Evolutionary conservation across 2,329 filamentous ascomycete genomes (phyloP).

Genomic region (Ustulina deusta): DNA sequence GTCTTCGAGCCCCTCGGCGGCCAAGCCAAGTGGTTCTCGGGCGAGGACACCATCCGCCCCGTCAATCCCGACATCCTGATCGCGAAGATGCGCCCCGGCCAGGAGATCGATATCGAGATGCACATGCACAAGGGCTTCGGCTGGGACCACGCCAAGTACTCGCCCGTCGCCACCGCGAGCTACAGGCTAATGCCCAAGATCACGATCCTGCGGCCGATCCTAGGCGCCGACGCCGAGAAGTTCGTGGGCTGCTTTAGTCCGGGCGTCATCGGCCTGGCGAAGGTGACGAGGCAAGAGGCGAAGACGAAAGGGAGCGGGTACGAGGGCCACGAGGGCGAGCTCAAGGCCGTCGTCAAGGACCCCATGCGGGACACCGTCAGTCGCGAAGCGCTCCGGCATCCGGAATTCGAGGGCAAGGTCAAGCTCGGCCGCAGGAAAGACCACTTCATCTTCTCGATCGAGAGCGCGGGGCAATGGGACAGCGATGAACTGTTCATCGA

Average conservation of each 20-base stretch:
- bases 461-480: slow-evolving; percentile 95
- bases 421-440: slow-evolving; percentile 90
- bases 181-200: slow-evolving; percentile 94
- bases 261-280: slow-evolving; percentile 86
- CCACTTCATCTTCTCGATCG: slow-evolving; percentile 97
- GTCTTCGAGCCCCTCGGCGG: slow-evolving; percentile 80
- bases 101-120: slow-evolving; percentile 86
- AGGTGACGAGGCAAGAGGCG: slow-evolving; percentile 76
- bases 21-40: slow-evolving; percentile 76
- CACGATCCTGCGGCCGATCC: slow-evolving; percentile 82
- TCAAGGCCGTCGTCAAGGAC: slow-evolving; percentile 88
- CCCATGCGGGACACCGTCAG: slow-evolving; percentile 96
- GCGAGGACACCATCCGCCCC: slow-evolving; percentile 75
- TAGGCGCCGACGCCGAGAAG: slow-evolving; percentile 87
- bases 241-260: slow-evolving; percentile 89
- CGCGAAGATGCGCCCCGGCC: slow-evolving; percentile 91
- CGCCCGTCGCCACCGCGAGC: slow-evolving; percentile 91
- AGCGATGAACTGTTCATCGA: slow-evolving; percentile 95
- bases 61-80: slow-evolving; percentile 94
- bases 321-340: slow-evolving; percentile 79
- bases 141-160: slow-evolving; percentile 96
- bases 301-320: slow-evolving; percentile 71
- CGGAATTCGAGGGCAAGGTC: slow-evolving; percentile 95
- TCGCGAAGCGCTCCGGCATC: slow-evolving; percentile 89
- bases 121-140: slow-evolving; percentile 97